Percentiles rank a stretch among this genome's conserved stretches.
Evolutionary conservation across 2,329 filamentous ascomycete genomes (phyloP).

Genomic region (Ophiostoma ips): DNA sequence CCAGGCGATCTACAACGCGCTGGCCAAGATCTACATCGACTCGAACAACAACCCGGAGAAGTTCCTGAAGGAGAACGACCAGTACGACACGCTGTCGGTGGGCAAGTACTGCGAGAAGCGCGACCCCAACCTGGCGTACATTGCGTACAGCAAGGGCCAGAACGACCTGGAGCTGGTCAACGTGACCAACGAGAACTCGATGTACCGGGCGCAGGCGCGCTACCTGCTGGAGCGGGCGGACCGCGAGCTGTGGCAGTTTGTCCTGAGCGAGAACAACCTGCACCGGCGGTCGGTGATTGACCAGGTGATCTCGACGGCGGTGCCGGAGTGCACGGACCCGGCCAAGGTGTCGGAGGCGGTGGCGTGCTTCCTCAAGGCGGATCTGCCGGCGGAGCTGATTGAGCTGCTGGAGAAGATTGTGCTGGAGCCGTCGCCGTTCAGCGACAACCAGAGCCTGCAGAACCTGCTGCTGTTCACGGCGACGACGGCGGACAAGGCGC

Average conservation of each 20-base stretch:
- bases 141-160: slow-evolving; percentile 90
- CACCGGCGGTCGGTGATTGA: slow-evolving; percentile 88
- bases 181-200: slow-evolving; percentile 98
- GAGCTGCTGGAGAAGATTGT: slow-evolving; percentile 99
- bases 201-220: slow-evolving; percentile 95
- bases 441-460: slow-evolving; percentile 91
- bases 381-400: slow-evolving; percentile 86
- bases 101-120: slow-evolving; percentile 99
- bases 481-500: slow-evolving; percentile 87
- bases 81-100: slow-evolving; percentile 82
- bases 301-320: slow-evolving; percentile 89
- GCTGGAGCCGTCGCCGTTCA: slow-evolving; percentile 97
- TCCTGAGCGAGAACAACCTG: slow-evolving; percentile 89
- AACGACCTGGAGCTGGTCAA: slow-evolving; percentile 95
- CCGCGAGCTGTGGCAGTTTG: slow-evolving; percentile 83
- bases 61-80: slow-evolving; percentile 93
- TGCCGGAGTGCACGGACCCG: slow-evolving; percentile 83
- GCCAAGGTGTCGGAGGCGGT: slow-evolving; percentile 92
- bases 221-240: slow-evolving; percentile 89
- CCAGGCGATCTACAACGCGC: slow-evolving; percentile 89
- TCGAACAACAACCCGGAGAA: slow-evolving; percentile 96
- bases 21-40: slow-evolving; percentile 99
- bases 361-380: slow-evolving; percentile 78
- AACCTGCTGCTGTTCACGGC: slow-evolving; percentile 94
- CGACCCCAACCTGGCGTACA: slow-evolving; percentile 88